A percentile compares a stretch with the other conserved stretches of the same genome.
Evolutionary conservation across 2,329 filamentous ascomycete species (phyloP).

Genomic region (Grosmannia serpens): DNA sequence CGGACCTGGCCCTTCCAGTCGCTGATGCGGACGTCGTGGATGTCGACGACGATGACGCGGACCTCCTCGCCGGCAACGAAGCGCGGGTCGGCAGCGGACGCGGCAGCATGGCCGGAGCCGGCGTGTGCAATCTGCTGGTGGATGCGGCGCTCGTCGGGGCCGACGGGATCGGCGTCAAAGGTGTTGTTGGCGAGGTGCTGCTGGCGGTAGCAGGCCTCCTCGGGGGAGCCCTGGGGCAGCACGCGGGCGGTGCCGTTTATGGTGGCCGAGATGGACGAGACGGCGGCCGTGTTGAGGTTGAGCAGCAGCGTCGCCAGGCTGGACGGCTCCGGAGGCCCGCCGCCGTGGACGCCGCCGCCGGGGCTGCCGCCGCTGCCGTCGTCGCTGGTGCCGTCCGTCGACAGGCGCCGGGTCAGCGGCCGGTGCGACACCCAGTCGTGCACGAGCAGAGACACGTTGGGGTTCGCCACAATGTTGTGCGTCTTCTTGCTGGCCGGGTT

Average conservation of each 20-base stretch:
- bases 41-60: slow-evolving; percentile 73
- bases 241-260: slow-evolving; percentile 82
- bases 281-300: slow-evolving; percentile 79
- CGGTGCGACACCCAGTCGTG: slow-evolving; percentile 95
- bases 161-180: slow-evolving; percentile 46
- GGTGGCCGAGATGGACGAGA: slow-evolving; percentile 82
- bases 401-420: slow-evolving; percentile 57
- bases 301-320: slow-evolving; percentile 73
- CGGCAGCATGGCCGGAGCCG: slow-evolving; percentile 18
- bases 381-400: slow-evolving; percentile 46
- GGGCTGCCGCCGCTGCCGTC: background rate
- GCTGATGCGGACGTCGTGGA: slow-evolving; percentile 75
- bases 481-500: slow-evolving; percentile 70
- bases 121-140: slow-evolving; percentile 20
- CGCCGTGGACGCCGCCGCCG: background rate
- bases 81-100: slow-evolving; percentile 25
- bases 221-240: slow-evolving; percentile 59
- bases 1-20: slow-evolving; percentile 93
- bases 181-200: slow-evolving; percentile 88
- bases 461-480: slow-evolving; percentile 71
- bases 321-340: slow-evolving; percentile 42
- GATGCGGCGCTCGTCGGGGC: slow-evolving; percentile 26
- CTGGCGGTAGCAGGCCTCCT: slow-evolving; percentile 74
- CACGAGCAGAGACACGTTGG: slow-evolving; percentile 83
- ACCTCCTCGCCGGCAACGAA: slow-evolving; percentile 77